Base-by-base conservation (phyloP, 495 filamentous ascomycete genomes). In the Daldinia vernicosa region DNA sequence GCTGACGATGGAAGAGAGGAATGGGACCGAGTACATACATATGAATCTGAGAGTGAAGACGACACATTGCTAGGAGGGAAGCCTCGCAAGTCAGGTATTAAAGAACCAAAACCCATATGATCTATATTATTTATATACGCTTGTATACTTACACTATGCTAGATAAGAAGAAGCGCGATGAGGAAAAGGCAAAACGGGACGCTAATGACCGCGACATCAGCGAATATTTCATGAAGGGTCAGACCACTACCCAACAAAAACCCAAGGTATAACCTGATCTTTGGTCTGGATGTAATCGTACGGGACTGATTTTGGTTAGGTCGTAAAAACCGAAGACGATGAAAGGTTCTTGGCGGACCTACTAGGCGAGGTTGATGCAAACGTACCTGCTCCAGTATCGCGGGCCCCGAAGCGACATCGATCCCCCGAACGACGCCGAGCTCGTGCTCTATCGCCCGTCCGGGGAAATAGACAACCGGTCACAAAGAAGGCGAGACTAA, bases 1-100 rank as follows among this genome's bases (percentile, higher is more conserved):
- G 95, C 92, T 57, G 95, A 99, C 75, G 96, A 99, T 77, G 95
- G 95, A 62, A 92, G 95, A 55, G 95, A 99, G 77, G 95, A 97
- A 51, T 99, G 95, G 96, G 93, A 96, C 68, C 83, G 85, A 63
- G 88, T 91, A 69, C 86, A 81, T 19, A 80, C 75, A 43, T 90
- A 92, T 72, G 84, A 89, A 67, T 89, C 89, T 6, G 93, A 92
- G 70, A 93, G 91, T 72, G 91, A 93, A 24, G 89, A 88, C 19
- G 92, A 91, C 59, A 74, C 88, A 54, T 86, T 89, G 14, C 79
- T 85, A 17, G 84, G 86, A 65, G 87, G 91, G 63, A 94, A 81
- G 66, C 77, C 75, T 60, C 75, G 76, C 71, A 81, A 83, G 52
- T 50, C 62, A 43, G 80, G 84, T 78, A 82, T 78, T 88, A 78